Conservation (phyloP, 495 filamentous ascomycete species). For the Xanthoparmelia taractica region DNA sequence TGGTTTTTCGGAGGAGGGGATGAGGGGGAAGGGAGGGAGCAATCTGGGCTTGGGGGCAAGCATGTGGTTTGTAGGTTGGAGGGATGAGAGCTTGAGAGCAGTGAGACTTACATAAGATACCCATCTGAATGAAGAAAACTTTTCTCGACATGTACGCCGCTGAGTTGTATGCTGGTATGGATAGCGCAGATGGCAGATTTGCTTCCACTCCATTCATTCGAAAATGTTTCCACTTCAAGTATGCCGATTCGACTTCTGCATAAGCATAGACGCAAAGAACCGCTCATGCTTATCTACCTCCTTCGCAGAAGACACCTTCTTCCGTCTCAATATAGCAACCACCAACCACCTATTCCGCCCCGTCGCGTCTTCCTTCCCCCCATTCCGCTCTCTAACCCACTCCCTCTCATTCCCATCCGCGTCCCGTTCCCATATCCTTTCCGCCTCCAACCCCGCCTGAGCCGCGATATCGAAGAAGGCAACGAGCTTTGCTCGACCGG, state of each 20-base stretch:
- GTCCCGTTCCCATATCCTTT: conserved; percentile 69
- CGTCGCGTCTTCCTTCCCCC: conserved; percentile 57
- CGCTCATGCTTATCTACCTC: conserved; percentile 5
- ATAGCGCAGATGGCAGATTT: neutral
- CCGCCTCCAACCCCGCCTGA: conserved; percentile 51
- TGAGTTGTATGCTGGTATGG: neutral
- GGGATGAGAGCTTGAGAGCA: neutral
- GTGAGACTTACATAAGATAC: neutral
- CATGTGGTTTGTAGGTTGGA: neutral
- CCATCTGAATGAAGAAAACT: neutral
- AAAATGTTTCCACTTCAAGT: neutral
- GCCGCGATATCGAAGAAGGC: conserved; percentile 61
- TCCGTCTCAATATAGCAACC: conserved; percentile 54
- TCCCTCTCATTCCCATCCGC: conserved; percentile 55
- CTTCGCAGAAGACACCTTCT: neutral
- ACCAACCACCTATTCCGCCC: conserved; percentile 72
- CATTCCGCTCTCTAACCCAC: conserved; percentile 46
- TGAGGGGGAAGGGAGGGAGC: neutral
- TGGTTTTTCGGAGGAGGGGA: conserved; percentile 53
- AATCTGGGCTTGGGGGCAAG: neutral
- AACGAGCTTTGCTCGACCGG: conserved; percentile 62
- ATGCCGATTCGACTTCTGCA: conserved; percentile 18
- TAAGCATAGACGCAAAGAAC: conserved; percentile 14
- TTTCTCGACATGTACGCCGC: neutral
- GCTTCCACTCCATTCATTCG: neutral